Percentiles rank a stretch among this genome's conserved stretches.
Conservation (phyloP, 352 stramenopile species). For the Blastocystis sp. region DNA sequence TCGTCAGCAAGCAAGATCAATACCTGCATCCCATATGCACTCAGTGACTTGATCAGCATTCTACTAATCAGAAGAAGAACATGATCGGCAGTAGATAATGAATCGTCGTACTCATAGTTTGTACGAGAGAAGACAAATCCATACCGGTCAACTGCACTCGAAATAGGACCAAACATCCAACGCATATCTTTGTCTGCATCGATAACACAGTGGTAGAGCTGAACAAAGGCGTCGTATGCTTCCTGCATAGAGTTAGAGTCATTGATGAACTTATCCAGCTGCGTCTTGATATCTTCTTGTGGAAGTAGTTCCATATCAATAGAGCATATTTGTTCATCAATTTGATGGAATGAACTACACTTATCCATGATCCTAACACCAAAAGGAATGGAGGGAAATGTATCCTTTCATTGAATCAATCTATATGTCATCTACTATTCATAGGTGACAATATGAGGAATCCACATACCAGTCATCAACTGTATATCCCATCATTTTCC, state of each 20-base stretch:
- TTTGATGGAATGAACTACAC: neutral
- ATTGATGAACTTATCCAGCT: neutral
- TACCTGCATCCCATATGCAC: neutral
- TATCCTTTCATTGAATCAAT: neutral
- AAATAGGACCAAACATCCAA: neutral
- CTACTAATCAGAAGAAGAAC: neutral
- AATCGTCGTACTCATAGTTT: neutral
- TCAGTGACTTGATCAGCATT: neutral
- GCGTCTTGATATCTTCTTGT: neutral
- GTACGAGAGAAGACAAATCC: neutral
- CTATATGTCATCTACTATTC: too few species aligned
- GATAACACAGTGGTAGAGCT: neutral
- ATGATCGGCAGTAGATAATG: neutral
- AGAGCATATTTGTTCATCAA: neutral
- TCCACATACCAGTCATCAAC: too few species aligned
- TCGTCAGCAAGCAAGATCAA: neutral
- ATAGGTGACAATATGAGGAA: too few species aligned
- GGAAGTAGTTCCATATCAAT: neutral
- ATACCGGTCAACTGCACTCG: neutral
- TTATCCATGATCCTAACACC: neutral
- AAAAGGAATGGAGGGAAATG: neutral
- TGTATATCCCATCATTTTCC: too few species aligned
- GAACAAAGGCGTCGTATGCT: neutral
- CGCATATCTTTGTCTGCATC: neutral
- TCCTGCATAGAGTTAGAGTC: neutral